Evolutionary conservation across 306 rosid species (phyloP).

Genomic region (Vicia sativa): DNA sequence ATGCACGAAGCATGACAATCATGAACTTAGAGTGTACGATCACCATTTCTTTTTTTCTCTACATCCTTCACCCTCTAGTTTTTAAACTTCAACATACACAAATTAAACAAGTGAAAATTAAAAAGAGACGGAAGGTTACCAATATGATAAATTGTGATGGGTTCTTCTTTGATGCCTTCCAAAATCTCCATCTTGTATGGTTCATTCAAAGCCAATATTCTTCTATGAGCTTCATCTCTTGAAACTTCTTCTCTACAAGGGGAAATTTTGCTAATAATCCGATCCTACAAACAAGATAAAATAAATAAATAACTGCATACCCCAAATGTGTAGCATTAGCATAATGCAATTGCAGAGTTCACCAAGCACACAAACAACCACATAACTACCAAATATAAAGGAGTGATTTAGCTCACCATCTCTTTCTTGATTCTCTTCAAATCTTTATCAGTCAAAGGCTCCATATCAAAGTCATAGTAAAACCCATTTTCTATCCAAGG

Average conservation of each 20-base stretch:
- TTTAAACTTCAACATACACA: conserved; percentile 24
- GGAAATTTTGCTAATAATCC: conserved; percentile 78
- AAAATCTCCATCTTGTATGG: conserved; percentile 95
- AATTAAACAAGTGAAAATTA: conserved; percentile 23
- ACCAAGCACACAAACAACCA: conserved; percentile 22
- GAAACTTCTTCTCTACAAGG: conserved; percentile 91
- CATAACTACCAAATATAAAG: conserved; percentile 11
- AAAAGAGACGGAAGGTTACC: conserved; percentile 57
- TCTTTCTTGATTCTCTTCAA: conserved; percentile 91
- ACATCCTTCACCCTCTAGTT: conserved; percentile 13
- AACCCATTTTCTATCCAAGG: conserved; percentile 98
- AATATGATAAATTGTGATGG: conserved; percentile 88
- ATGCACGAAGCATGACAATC: conserved; percentile 18
- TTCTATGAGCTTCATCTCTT: conserved; percentile 81
- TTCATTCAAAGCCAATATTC: conserved; percentile 80
- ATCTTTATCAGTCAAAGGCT: conserved; percentile 82
- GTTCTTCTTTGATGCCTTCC: conserved; percentile 86
- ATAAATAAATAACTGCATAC: conserved; percentile 21
- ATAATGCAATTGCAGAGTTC: conserved; percentile 38
- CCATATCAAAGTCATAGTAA: conserved; percentile 93
- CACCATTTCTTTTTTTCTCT: conserved; percentile 2
- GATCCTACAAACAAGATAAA: conserved; percentile 63
- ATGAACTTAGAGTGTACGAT: conserved; percentile 7
- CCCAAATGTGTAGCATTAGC: conserved; percentile 31
- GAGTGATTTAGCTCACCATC: conserved; percentile 65